A percentile compares a stretch with the other conserved stretches of the same genome.
Conservation (phyloP, 192 early-diverging fungal species). For the Linnemannia elongata region DNA sequence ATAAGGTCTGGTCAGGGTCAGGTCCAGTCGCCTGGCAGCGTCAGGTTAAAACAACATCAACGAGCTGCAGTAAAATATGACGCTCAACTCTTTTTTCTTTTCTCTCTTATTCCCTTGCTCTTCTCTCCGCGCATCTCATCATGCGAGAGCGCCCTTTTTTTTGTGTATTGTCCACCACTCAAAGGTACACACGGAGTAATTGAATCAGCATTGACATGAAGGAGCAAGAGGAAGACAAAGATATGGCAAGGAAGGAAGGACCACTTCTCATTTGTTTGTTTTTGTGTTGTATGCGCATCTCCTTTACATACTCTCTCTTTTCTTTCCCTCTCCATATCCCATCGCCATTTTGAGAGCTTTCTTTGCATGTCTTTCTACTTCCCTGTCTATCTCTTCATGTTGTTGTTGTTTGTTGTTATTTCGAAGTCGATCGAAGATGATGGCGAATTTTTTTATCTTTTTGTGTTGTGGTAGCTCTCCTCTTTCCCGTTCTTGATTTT, state of each 20-base stretch:
- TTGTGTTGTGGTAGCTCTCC: background rate
- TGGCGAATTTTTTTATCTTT: background rate
- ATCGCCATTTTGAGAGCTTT: background rate
- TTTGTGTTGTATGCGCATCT: background rate
- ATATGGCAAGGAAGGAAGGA: background rate
- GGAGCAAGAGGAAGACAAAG: background rate
- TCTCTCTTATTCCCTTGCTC: background rate
- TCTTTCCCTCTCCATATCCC: background rate
- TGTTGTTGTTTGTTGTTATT: constrained; percentile 1
- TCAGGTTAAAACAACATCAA: background rate
- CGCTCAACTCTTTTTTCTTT: background rate
- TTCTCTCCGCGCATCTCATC: background rate
- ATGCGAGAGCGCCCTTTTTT: background rate
- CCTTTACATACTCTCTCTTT: background rate
- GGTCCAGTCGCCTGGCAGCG: background rate
- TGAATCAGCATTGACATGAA: background rate
- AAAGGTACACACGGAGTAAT: background rate
- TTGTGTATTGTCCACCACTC: background rate
- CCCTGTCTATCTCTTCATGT: background rate
- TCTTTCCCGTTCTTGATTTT: background rate
- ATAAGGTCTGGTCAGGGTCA: background rate
- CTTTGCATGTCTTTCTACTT: background rate
- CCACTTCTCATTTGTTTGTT: background rate
- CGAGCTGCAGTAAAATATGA: background rate
- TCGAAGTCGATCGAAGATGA: background rate